A percentile compares a stretch with the other conserved stretches of the same genome.
Evolutionary conservation across 2,329 filamentous ascomycete species (phyloP).

Genomic region (Aspergillus aculeatinus): DNA sequence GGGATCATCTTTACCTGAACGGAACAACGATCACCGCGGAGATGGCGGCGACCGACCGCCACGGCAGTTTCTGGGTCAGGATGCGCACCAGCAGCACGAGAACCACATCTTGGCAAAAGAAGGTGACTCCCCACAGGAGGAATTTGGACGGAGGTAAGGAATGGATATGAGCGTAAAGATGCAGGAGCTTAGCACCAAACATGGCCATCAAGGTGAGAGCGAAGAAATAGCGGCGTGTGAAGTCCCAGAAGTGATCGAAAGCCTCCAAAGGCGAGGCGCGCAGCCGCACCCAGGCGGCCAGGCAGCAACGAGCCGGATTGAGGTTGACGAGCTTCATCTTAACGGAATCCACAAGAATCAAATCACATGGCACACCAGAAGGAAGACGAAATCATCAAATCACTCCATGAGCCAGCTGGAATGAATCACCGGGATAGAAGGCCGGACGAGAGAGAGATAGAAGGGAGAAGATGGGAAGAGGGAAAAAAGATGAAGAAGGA

Average conservation of each 20-base stretch:
- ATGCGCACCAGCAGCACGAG: slow-evolving; percentile 26
- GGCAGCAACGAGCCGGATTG: slow-evolving; percentile 8
- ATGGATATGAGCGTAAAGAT: slow-evolving; percentile 30
- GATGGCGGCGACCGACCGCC: slow-evolving; percentile 21
- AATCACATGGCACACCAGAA: slow-evolving; percentile 4
- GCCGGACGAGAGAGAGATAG: background rate
- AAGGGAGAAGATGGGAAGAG: slow-evolving; percentile 1
- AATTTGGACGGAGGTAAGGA: slow-evolving; percentile 25
- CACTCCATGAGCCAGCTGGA: background rate
- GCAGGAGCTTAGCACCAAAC: slow-evolving; percentile 27
- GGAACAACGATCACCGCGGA: slow-evolving; percentile 27
- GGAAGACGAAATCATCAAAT: background rate
- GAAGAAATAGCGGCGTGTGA: slow-evolving; percentile 33
- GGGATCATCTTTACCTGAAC: slow-evolving; percentile 26
- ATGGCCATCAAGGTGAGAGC: slow-evolving; percentile 28
- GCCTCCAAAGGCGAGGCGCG: slow-evolving; percentile 16
- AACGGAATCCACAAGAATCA: background rate
- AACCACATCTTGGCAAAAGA: slow-evolving; percentile 32
- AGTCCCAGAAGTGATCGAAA: slow-evolving; percentile 29
- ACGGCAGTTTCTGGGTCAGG: slow-evolving; percentile 23
- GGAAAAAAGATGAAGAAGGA: slow-evolving; percentile 1
- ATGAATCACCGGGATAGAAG: background rate
- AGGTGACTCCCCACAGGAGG: slow-evolving; percentile 29
- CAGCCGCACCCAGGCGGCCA: slow-evolving; percentile 7
- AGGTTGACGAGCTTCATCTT: slow-evolving; percentile 12